Evolutionary conservation across 768 basidiomycete genomes (phyloP), one percentile per base, ranked within the genome.

Genomic region (Dioszegia aurantiaca): DNA sequence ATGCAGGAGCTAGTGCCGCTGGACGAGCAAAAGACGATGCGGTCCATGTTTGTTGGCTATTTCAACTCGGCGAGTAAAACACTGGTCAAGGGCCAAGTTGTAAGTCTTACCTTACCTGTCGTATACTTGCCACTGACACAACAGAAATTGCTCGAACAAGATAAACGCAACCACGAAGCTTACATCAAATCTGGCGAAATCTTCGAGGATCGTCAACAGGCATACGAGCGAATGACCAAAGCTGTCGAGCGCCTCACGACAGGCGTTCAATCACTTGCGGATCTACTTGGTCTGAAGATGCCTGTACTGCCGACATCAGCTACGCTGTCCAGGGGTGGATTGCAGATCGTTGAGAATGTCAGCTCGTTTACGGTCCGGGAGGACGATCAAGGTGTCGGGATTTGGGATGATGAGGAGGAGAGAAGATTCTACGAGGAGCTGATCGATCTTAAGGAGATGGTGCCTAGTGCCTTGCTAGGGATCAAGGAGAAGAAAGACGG

Each of bases 391-490:
- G 65, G 74, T 0, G 78, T 81, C 2, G 86, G 87, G 5, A 92
- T 97, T 75, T 99, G 95, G 95, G 90, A 90, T 75, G 95, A 98
- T 66, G 95, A 98, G 64, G 94, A 99, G 78, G 94, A 97, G 74
- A 81, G 88, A 23, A 81, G 86, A 58, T 98, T 94, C 77, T 98
- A 87, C 66, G 94, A 97, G 71, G 92, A 97, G 60, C 80, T 95
- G 41, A 84, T 88, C 59, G 95, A 98, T 75, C 75, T 97, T 53
- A 87, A 87, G 59, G 90, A 95, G 58, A 90, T 91, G 58, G 90
- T 95, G 1, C 95, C 95, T 0, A 85, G 83, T 48, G 87, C 85
- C 51, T 83, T 98, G 37, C 80, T 98, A 19, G 92, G 92, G 21
- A 81, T 93, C 47, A 81, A 83, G 46, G 68, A 70, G 27, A 72